Evolutionary conservation across 2,329 filamentous ascomycete genomes (phyloP).

Genomic region (Trichophyton verrucosum): DNA sequence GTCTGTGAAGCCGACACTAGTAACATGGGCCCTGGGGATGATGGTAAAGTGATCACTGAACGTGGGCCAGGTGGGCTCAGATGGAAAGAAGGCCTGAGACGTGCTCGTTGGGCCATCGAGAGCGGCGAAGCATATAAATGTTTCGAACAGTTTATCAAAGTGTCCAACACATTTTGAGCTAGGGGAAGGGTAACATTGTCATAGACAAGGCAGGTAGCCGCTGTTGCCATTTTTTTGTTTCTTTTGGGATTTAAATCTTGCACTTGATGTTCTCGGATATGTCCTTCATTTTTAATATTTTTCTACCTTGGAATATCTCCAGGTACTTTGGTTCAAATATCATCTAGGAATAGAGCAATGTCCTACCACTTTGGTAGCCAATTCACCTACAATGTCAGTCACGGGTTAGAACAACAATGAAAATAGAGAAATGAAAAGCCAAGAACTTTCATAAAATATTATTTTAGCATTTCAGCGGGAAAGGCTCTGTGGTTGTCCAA

Average conservation of each 20-base stretch:
- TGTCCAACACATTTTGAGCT: constrained; percentile 48
- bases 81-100: constrained; percentile 89
- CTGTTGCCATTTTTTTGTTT: not conserved
- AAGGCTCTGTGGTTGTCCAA: not conserved
- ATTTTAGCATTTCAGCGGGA: not conserved
- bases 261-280: not conserved
- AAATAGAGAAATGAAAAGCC: not conserved
- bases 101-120: constrained; percentile 75
- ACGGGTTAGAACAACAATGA: not conserved
- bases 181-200: constrained; percentile 8
- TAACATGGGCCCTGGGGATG: constrained; percentile 66
- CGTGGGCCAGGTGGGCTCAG: constrained; percentile 71
- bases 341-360: not conserved
- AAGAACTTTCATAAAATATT: not conserved
- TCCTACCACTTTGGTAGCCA: not conserved
- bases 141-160: constrained; percentile 72
- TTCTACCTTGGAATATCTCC: not conserved
- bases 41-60: constrained; percentile 68
- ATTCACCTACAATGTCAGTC: not conserved
- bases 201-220: not conserved
- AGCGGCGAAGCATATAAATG: constrained; percentile 76
- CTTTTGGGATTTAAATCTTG: not conserved
- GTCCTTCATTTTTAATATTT: not conserved
- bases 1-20: constrained; percentile 74
- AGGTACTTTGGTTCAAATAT: not conserved